phyloP scores from a whole-genome alignment of 176 grass and related monocot genomes.

The Canna indica region DNA sequence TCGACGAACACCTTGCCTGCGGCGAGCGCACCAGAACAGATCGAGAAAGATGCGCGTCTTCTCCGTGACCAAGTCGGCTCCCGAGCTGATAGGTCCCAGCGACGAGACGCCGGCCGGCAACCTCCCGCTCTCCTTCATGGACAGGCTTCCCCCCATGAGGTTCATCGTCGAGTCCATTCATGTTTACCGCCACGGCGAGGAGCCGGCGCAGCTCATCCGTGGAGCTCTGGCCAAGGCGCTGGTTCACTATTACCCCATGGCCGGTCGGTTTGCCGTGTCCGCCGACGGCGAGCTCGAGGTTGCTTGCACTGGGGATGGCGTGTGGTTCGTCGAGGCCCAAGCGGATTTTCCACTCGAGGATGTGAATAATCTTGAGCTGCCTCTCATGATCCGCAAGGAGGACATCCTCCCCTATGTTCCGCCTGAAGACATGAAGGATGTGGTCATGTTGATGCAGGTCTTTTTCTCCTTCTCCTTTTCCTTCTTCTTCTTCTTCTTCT shows the following conservation, averaged over 20 bases:
- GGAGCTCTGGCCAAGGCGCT: not conserved
- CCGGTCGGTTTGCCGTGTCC: not conserved
- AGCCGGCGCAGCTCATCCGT: not conserved
- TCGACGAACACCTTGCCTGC: too few relatives aligned
- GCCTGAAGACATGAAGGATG: conserved; percentile 41
- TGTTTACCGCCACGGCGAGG: conserved; percentile 2
- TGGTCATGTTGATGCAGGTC: conserved; percentile 70
- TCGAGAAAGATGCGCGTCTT: not conserved
- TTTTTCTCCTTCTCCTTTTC: not conserved
- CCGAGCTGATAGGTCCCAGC: not conserved
- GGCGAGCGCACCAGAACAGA: too few relatives aligned
- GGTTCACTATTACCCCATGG: not conserved
- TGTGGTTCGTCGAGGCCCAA: conserved; percentile 69
- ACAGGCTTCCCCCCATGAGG: not conserved
- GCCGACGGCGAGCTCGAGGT: conserved; percentile 29
- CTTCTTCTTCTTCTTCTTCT: not conserved
- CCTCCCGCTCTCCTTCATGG: conserved; percentile 8
- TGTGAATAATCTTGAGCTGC: conserved; percentile 66
- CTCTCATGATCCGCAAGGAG: conserved; percentile 58
- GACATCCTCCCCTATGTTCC: conserved; percentile 51
- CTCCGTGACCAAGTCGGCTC: not conserved
- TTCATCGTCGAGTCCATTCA: conserved; percentile 3
- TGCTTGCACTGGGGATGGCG: conserved; percentile 61
- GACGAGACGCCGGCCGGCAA: not conserved
- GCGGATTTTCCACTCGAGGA: conserved; percentile 53